Evolutionary conservation across 2,329 filamentous ascomycete species (phyloP).

Genomic region (Colletotrichum cordylinicola): DNA sequence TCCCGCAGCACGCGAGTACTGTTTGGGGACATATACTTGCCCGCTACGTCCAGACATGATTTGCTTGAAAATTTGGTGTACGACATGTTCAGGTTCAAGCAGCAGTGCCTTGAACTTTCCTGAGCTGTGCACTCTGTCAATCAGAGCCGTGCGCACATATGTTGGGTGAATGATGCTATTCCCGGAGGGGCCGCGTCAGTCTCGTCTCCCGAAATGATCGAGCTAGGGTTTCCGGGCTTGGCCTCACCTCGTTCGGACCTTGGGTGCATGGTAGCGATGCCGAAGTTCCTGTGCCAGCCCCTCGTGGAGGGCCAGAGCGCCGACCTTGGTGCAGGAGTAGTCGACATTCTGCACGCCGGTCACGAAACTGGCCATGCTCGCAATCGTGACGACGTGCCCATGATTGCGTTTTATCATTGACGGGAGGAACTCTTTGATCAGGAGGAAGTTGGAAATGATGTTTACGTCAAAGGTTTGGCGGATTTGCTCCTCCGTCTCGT

Average conservation of each 20-base stretch:
- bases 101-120: background rate
- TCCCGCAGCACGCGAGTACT: background rate
- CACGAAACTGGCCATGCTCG: constrained; percentile 56
- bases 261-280: constrained; percentile 38
- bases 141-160: constrained; percentile 4
- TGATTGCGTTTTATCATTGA: constrained; percentile 51
- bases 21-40: background rate
- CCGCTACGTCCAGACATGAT: constrained; percentile 13
- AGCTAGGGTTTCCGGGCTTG: background rate
- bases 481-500: constrained; percentile 42
- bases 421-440: constrained; percentile 52
- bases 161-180: constrained; percentile 1
- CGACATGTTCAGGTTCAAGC: constrained; percentile 5
- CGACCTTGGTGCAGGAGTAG: constrained; percentile 57
- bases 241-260: constrained; percentile 37
- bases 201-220: background rate
- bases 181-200: background rate
- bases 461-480: constrained; percentile 54
- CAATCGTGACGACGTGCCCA: constrained; percentile 59
- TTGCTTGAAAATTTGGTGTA: constrained; percentile 1
- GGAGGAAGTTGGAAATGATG: constrained; percentile 50
- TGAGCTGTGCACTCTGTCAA: background rate
- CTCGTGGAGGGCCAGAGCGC: constrained; percentile 59
- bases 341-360: constrained; percentile 52
- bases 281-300: constrained; percentile 42